These are phyloP conservation scores for Paraphysoderma sedebokerense DNA, from an alignment of 371 early-diverging fungal genomes.

Conservation along the genomic window DNA sequence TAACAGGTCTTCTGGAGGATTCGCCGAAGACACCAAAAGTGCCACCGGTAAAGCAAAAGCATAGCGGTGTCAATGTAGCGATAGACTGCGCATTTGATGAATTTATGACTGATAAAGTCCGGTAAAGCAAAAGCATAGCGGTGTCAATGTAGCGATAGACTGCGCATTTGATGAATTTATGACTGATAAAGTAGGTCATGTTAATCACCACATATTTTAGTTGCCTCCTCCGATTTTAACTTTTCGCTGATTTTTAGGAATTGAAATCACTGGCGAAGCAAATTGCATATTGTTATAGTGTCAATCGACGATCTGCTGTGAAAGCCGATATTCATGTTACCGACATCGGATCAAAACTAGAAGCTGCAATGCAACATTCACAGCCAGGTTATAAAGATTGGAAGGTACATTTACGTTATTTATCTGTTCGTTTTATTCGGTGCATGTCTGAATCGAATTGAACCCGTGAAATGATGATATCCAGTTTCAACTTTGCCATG, in stretches of 20 bases:
- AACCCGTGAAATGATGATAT: conserved; percentile 4
- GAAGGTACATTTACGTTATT: conserved; percentile 18
- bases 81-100: conserved; percentile 60
- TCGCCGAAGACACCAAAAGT: no score
- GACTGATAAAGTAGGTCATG: conserved; percentile 35
- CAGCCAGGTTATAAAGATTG: conserved; percentile 19
- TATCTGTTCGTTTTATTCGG: conserved; percentile 22
- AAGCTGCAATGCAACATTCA: conserved; percentile 17
- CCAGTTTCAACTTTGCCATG: conserved; percentile 6
- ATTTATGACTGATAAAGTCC: conserved; percentile 55
- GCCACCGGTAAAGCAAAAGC: no score
- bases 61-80: not conserved
- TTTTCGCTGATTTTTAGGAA: conserved; percentile 17
- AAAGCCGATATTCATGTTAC: conserved; percentile 29
- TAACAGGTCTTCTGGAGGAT: no score
- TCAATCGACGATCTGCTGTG: conserved; percentile 29
- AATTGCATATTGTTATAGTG: conserved; percentile 45
- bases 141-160: conserved; percentile 20
- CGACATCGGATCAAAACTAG: no score
- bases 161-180: conserved; percentile 59
- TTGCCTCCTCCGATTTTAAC: not conserved
- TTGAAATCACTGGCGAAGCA: conserved; percentile 45
- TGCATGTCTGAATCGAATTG: conserved; percentile 5
- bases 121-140: no score
- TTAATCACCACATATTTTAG: not conserved